Evolutionary conservation across 805 yeast species (phyloP), one percentile per base, ranked within the genome.

Genomic region (Candida maris): DNA sequence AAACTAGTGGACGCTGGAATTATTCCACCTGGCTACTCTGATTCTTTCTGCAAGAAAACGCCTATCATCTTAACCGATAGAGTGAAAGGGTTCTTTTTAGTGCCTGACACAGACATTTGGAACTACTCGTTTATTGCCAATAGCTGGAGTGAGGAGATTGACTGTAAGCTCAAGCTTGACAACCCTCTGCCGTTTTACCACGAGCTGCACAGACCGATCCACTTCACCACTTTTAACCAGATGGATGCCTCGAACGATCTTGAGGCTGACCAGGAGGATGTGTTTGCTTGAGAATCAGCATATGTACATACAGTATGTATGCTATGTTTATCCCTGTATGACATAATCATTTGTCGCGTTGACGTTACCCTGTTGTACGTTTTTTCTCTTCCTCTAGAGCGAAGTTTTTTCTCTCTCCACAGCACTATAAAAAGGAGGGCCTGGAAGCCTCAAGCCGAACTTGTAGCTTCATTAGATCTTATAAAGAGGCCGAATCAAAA

Each of bases 111-210:
- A 21, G 79, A 77, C 39, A 56, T 87, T 20, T 93, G 99, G 99
- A 93, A 93, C 58, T 87, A 82, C 56, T 72, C 94, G 2, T 91
- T 93, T 51, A 73, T 86, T 64, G 93, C 96, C 2, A 81, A 93
- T 1, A 75, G 84, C 6, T 93, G 93, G 83, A 79, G 74, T 49
- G 65, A 77, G 4, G 71, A 73, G n/a, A 57, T 75, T 30, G 68
- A 65, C 5, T 86, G 73, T 50, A 77, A 68, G 10, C 56, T 88
- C 57, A 85, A 84, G 54, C 53, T 84, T 30, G 96, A 85, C 52
- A 65, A 78, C 13, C 99, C 99, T 2, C 49, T 82, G 24, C 77
- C 84, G 5, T 93, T 81, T 54, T 93, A 87, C 61, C 82, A 86
- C 54, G 95, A 85, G 49, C 55, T 77, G 23, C 98, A 93, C 54